Evolutionary conservation across 257 asterid species (phyloP).

Genomic region (Gynochthodes officinalis): DNA sequence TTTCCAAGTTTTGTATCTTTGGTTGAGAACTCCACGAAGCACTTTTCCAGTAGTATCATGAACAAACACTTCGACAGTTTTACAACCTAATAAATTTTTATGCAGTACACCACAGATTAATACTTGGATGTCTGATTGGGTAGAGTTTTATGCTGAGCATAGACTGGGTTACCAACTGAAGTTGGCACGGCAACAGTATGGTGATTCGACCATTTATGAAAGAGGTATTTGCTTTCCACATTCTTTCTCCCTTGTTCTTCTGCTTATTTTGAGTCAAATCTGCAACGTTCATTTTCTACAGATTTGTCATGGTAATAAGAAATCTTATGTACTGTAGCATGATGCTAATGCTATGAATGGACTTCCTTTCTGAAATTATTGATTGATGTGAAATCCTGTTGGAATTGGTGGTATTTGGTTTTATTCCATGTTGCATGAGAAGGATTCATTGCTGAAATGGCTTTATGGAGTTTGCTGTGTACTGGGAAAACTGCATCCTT

Average conservation of each 20-base stretch:
- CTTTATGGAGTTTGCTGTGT: not conserved
- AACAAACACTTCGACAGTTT: not conserved
- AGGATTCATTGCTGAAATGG: not conserved
- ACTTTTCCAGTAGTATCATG: not conserved
- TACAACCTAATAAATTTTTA: constrained; percentile 14
- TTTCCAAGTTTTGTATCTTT: not conserved
- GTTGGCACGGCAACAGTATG: constrained; percentile 65
- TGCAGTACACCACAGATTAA: constrained; percentile 96
- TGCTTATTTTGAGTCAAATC: not conserved
- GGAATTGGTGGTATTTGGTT: not conserved
- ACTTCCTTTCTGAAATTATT: not conserved
- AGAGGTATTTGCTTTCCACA: constrained; percentile 42
- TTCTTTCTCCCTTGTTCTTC: not conserved
- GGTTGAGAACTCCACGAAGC: not conserved
- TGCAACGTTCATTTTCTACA: not conserved
- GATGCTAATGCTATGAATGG: no score
- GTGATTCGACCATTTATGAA: constrained; percentile 78
- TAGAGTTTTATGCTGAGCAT: constrained; percentile 79
- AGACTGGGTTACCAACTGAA: constrained; percentile 88
- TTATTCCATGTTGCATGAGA: not conserved
- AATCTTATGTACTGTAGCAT: not conserved
- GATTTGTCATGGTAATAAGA: not conserved
- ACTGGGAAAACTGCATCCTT: not conserved
- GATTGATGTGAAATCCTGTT: not conserved
- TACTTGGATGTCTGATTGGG: constrained; percentile 87